Percentiles rank a stretch among this genome's conserved stretches.
Conservation (phyloP, 148 eudicot species). For the Rhododendron griersonianum region DNA sequence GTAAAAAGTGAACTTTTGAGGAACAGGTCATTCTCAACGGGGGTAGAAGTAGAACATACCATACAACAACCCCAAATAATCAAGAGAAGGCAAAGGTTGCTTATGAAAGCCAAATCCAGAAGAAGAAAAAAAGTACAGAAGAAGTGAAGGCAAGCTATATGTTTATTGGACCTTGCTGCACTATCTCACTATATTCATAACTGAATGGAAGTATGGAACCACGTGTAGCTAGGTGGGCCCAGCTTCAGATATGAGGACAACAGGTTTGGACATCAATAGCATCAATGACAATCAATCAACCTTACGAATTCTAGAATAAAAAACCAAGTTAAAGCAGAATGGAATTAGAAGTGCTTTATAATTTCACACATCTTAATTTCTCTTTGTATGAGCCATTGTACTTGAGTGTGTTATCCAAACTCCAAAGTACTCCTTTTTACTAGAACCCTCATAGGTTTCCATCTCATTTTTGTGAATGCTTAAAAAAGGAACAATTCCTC, state of each 20-base stretch:
- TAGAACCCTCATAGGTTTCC: not conserved
- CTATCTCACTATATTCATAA: not conserved
- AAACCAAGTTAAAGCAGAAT: not conserved
- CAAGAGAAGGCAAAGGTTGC: not conserved
- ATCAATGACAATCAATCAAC: not conserved
- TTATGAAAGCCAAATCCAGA: not conserved
- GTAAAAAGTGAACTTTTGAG: not conserved
- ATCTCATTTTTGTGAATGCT: not conserved
- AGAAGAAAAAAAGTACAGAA: not conserved
- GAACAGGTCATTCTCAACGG: not conserved
- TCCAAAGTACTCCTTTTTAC: not conserved
- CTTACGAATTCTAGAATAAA: not conserved
- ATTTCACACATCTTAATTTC: not conserved
- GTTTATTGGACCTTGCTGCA: not conserved
- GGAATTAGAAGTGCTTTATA: not conserved
- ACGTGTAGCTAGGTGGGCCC: not conserved
- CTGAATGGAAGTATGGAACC: not conserved
- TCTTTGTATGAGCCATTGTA: not conserved
- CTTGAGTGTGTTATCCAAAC: not conserved
- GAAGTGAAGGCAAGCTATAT: not conserved
- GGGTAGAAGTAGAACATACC: not conserved
- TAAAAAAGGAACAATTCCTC: not conserved
- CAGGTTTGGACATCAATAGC: not conserved
- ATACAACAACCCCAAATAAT: not conserved
- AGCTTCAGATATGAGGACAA: not conserved